A percentile compares a stretch with the other conserved stretches of the same genome.
Evolutionary conservation across 2,329 filamentous ascomycete species (phyloP).

Genomic region (Calycina marina): DNA sequence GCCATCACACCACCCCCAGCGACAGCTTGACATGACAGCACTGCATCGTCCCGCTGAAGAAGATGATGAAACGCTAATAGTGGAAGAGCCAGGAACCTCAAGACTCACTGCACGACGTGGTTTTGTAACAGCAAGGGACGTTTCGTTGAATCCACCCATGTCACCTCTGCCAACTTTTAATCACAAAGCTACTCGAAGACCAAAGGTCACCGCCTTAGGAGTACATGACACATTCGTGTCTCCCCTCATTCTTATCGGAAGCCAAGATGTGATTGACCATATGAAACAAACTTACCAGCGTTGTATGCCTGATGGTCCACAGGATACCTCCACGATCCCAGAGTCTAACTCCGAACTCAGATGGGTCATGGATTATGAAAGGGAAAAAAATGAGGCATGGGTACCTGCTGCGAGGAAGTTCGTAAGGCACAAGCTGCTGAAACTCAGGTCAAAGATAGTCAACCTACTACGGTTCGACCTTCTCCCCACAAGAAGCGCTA

Average conservation of each 20-base stretch:
- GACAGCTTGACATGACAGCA: background rate
- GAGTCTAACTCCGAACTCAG: slow-evolving; percentile 12
- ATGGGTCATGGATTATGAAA: slow-evolving; percentile 22
- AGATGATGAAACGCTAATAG: background rate
- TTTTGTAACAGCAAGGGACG: slow-evolving; percentile 15
- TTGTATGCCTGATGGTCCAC: background rate
- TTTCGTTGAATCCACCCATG: slow-evolving; percentile 6
- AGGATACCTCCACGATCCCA: slow-evolving; percentile 2
- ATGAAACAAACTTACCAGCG: slow-evolving; percentile 11
- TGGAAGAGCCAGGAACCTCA: slow-evolving; percentile 4
- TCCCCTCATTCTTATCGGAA: slow-evolving; percentile 7
- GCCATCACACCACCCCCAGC: background rate
- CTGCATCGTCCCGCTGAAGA: background rate
- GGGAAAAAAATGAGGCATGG: slow-evolving; percentile 19
- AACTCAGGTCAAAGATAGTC: background rate
- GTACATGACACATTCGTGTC: slow-evolving; percentile 16
- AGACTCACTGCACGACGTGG: slow-evolving; percentile 7
- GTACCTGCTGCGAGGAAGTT: slow-evolving; percentile 16
- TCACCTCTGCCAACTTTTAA: slow-evolving; percentile 8
- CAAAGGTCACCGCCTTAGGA: slow-evolving; percentile 2
- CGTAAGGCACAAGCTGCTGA: slow-evolving; percentile 7
- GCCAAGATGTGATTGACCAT: slow-evolving; percentile 3
- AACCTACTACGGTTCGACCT: slow-evolving; percentile 1
- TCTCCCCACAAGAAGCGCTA: slow-evolving; percentile 22
- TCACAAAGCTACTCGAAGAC: background rate